Evolutionary conservation across 371 early-diverging fungal species (phyloP), one percentile per base, ranked within the genome.

Genomic region (Haplosporangium sp.): DNA sequence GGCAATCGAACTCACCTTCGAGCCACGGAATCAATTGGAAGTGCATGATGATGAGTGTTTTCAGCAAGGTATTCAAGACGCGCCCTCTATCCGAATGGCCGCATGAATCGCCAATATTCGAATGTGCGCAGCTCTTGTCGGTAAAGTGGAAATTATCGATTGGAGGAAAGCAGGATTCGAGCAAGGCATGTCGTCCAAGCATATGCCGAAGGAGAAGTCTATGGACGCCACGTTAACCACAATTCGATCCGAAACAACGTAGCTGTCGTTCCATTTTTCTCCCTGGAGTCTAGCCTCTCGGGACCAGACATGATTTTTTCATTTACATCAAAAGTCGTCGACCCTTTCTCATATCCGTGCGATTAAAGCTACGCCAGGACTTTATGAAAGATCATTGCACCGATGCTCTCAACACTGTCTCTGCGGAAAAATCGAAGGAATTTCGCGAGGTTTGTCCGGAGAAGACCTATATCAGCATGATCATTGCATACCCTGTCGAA

Each of bases 181-280:
- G 63, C 56, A 69, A 56, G 58, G 58, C 11, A 58, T 59, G 45
- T 20, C 43, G 23, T 1, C n/a, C 55, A 45, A 0, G 18, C 29
- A 12, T 5, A 69, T 69, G 53, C 52, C 70, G 48, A 58, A 63
- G 59, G 59, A 38, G 57, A 59, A 69, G 46, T 69, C 59, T 42
- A 63, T 69, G 63, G 58, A 62, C 51, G 70, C 70, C 64, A 69
- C 53, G 62, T 62, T 47, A 62, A 69, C 47, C 58, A 61, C 1
- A 21, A 69, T 1, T 63, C 64, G 18, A 69, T n/a, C 7, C 53
- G 43, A 6, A 46, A 69, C 37, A 59, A 62, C 43, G 50, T n/a
- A 57, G 20, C 52, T 41, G 54, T 63, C 52, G 18, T 45, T 14
- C 46, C 67, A 29, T 59, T 67, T 45, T 53, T 55, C 67, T 55